Percentiles rank a stretch among this genome's conserved stretches.
Evolutionary conservation across 148 eudicot genomes (phyloP).

Genomic region (Chenopodium suecicum): DNA sequence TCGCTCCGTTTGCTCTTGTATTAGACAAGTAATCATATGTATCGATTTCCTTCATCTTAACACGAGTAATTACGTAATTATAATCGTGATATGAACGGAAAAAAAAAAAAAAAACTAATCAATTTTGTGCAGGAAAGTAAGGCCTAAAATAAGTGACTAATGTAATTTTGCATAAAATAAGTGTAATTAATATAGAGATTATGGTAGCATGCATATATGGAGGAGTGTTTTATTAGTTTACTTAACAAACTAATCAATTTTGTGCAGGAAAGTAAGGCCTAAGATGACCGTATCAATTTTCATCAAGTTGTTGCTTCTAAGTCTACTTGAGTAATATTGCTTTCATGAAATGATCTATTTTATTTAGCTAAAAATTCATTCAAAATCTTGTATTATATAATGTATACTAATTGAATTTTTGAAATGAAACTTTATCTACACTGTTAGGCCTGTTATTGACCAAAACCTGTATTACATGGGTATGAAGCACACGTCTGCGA

Average conservation of each 20-base stretch:
- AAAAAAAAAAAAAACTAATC: no score
- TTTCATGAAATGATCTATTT: not conserved
- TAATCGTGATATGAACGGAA: no score
- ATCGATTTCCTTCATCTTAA: constrained; percentile 8
- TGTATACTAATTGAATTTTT: not conserved
- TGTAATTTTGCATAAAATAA: no score
- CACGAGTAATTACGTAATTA: not conserved
- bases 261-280: constrained; percentile 75
- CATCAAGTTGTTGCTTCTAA: constrained; percentile 58
- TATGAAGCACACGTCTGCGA: constrained; percentile 83
- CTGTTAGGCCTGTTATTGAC: constrained; percentile 81
- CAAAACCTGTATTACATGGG: constrained; percentile 82
- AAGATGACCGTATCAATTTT: constrained; percentile 74
- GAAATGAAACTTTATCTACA: not conserved
- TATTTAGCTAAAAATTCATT: not conserved
- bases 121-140: no score
- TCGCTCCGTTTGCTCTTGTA: constrained; percentile 75
- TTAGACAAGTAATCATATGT: constrained; percentile 62
- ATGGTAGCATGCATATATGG: no score
- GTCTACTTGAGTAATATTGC: constrained; percentile 71
- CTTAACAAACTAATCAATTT: not conserved
- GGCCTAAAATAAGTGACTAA: no score
- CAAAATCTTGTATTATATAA: not conserved
- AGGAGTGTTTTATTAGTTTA: not conserved
- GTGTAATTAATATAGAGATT: no score